Conservation (phyloP, 2,329 filamentous ascomycete genomes). For the Exophiala lecanii-corni region DNA sequence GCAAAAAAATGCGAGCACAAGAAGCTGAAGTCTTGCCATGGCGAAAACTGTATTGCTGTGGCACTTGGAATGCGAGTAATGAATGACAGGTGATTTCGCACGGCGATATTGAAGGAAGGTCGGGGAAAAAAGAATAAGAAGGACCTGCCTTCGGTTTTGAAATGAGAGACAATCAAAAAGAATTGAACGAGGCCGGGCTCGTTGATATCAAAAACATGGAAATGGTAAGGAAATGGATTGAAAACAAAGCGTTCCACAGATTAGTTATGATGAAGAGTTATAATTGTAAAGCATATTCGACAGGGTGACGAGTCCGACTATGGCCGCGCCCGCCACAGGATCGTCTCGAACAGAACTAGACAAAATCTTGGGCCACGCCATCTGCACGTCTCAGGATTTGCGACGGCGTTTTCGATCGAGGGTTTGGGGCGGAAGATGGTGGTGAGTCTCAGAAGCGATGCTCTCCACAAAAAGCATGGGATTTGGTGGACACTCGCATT, state of each 20-base stretch:
- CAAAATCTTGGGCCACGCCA: constrained; percentile 14
- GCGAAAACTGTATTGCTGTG: neutral
- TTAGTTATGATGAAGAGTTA: neutral
- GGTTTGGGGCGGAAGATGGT: constrained; percentile 11
- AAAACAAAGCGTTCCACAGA: constrained; percentile 17
- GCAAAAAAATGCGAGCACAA: constrained; percentile 30
- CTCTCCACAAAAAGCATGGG: constrained; percentile 14
- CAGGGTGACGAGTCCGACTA: no score
- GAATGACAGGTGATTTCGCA: constrained; percentile 13
- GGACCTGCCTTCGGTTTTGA: constrained; percentile 18
- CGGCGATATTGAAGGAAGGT: constrained; percentile 12
- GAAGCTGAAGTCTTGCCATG: constrained; percentile 7
- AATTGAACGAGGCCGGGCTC: constrained; percentile 12
- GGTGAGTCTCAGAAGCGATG: constrained; percentile 10
- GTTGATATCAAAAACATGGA: constrained; percentile 17
- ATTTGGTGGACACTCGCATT: neutral
- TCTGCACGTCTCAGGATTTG: constrained; percentile 23
- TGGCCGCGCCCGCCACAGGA: no score
- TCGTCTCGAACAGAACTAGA: constrained; percentile 18
- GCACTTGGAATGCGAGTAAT: constrained; percentile 24
- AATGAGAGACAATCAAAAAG: constrained; percentile 9
- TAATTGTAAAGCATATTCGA: neutral
- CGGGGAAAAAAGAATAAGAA: constrained; percentile 23
- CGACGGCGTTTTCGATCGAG: constrained; percentile 8
- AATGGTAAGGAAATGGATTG: constrained; percentile 14